Conservation (phyloP, 495 filamentous ascomycete genomes). For the Achaetomiella virescens region DNA sequence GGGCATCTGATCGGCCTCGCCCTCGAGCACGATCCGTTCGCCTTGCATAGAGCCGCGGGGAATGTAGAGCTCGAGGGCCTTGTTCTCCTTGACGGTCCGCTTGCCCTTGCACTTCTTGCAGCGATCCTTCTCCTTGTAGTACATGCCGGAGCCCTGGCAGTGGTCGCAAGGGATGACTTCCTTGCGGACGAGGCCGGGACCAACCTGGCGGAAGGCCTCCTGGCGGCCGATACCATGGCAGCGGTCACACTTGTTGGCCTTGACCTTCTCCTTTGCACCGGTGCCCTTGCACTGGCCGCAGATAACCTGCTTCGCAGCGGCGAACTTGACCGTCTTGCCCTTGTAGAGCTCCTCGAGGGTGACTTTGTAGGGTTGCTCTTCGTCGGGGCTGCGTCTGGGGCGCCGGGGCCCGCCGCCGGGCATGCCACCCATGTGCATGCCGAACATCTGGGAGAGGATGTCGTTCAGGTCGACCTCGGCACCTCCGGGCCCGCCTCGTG, state of each 20-base stretch:
- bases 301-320: constrained; percentile 85
- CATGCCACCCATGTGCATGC: constrained; percentile 54
- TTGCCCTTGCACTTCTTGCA: constrained; percentile 98
- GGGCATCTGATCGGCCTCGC: constrained; percentile 91
- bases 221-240: constrained; percentile 73
- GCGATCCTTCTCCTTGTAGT: constrained; percentile 89
- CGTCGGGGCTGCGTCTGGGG: constrained; percentile 68
- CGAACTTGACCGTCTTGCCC: constrained; percentile 95
- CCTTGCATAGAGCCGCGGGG: constrained; percentile 83
- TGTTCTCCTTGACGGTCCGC: constrained; percentile 72
- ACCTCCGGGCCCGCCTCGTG: constrained; percentile 59
- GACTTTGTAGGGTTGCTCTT: constrained; percentile 86
- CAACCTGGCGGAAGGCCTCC: constrained; percentile 67
- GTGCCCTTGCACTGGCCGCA: constrained; percentile 81
- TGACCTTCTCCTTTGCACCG: constrained; percentile 88
- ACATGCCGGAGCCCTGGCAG: constrained; percentile 73
- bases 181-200: constrained; percentile 74
- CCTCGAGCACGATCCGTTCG: constrained; percentile 82
- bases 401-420: constrained; percentile 51
- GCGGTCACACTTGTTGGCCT: constrained; percentile 72
- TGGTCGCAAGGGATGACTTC: constrained; percentile 64
- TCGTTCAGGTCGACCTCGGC: constrained; percentile 80
- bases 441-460: constrained; percentile 90
- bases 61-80: constrained; percentile 93
- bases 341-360: constrained; percentile 93